phyloP scores from a whole-genome alignment of 2,329 filamentous ascomycete species.

The Mycocentrospora acerina region DNA sequence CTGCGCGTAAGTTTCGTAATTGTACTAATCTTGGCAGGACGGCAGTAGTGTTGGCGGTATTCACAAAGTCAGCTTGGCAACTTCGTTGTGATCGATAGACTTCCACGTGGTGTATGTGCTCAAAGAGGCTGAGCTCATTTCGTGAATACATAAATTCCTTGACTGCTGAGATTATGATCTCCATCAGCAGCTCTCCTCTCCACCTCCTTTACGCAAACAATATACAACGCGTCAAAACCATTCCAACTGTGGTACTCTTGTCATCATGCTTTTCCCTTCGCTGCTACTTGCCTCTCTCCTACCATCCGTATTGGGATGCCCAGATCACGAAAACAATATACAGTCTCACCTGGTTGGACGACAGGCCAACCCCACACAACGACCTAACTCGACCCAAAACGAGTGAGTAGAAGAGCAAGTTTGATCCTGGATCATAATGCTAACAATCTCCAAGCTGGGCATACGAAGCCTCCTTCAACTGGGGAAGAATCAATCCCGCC shows the following conservation, averaged over 20 bases:
- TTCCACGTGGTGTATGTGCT: neutral
- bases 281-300: constrained; percentile 8
- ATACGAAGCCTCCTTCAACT: constrained; percentile 45
- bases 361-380: constrained; percentile 6
- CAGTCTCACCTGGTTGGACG: constrained; percentile 8
- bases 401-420: constrained; percentile 23
- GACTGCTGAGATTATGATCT: neutral
- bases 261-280: constrained; percentile 13
- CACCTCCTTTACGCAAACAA: neutral
- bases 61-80: too few species aligned
- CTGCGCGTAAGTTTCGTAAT: too few species aligned
- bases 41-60: too few species aligned
- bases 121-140: neutral
- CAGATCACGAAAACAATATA: constrained; percentile 17
- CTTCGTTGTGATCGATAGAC: too few species aligned
- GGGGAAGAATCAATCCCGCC: constrained; percentile 42
- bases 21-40: too few species aligned
- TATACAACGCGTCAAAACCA: neutral
- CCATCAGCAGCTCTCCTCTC: constrained; percentile 1
- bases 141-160: neutral
- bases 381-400: constrained; percentile 9
- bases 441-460: constrained; percentile 20
- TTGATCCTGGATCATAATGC: neutral
- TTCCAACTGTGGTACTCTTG: neutral
- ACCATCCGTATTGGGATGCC: constrained; percentile 10